Evolutionary conservation across 2,329 filamentous ascomycete genomes (phyloP).

Genomic region (Trichoderma endophyticum): DNA sequence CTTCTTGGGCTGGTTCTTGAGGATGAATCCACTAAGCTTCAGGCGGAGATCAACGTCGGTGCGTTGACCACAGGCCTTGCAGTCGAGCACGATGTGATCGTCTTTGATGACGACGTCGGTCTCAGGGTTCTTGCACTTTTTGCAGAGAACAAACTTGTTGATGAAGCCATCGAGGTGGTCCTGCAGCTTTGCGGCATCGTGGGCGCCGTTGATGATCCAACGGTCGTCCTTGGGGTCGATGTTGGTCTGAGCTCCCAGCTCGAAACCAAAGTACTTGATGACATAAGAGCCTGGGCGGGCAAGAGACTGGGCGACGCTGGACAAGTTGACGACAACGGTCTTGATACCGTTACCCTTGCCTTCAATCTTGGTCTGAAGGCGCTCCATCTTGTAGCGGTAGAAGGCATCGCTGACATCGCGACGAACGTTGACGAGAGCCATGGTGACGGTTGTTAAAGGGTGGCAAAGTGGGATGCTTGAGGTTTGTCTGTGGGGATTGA

Average conservation of each 20-base stretch:
- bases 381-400: slow-evolving; percentile 99
- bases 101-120: slow-evolving; percentile 96
- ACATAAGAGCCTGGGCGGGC: slow-evolving; percentile 90
- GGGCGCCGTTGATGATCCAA: slow-evolving; percentile 99
- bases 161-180: slow-evolving; percentile 99
- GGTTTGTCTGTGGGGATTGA: neutral
- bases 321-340: slow-evolving; percentile 93
- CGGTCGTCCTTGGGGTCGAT: slow-evolving; percentile 95
- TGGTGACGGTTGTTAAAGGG: slow-evolving; percentile 55
- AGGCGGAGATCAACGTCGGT: slow-evolving; percentile 87
- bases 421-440: slow-evolving; percentile 98
- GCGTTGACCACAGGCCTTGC: slow-evolving; percentile 96
- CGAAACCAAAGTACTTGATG: slow-evolving; percentile 99
- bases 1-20: slow-evolving; percentile 91
- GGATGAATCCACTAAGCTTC: slow-evolving; percentile 95
- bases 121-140: slow-evolving; percentile 99
- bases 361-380: slow-evolving; percentile 97
- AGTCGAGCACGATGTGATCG: slow-evolving; percentile 86
- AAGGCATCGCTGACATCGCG: slow-evolving; percentile 97
- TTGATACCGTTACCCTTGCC: slow-evolving; percentile 99
- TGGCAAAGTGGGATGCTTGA: neutral
- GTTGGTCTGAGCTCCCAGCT: slow-evolving; percentile 97
- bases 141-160: slow-evolving; percentile 97
- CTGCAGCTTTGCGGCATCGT: slow-evolving; percentile 92
- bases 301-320: slow-evolving; percentile 87